Base-by-base conservation (phyloP, 2,329 filamentous ascomycete species). In the Monilinia fructicola region DNA sequence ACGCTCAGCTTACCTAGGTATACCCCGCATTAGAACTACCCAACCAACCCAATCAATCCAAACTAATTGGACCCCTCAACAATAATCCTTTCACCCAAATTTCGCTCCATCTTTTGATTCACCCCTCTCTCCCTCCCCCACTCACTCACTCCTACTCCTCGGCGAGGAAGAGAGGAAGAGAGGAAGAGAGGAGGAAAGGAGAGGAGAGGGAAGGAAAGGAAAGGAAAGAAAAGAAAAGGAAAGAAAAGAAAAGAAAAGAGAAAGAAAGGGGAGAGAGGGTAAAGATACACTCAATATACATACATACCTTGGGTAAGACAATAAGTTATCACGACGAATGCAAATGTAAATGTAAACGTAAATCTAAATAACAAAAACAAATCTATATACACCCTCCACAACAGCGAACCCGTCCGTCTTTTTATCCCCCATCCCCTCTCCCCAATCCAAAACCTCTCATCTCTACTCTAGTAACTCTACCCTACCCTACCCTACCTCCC, bases 11-110 rank as follows among this genome's bases (percentile, higher is more conserved):
- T 21, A n/a, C n/a, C n/a, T n/a, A n/a, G n/a, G n/a, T n/a, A 23
- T 48, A 59, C 56, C 56, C 56, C 56, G 56, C 56, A 48, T 48
- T 21, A n/a, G n/a, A n/a, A n/a, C n/a, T n/a, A 31, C 18, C 21
- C 42, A 46, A 31, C 42, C 26, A 31, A 21, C 18, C 52, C 56
- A 46, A 35, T 35, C 31, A 35, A 35, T 7, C 31, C 9, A 35
- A 35, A 35, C 31, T 35, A 35, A 35, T 7, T 35, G 31, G 31
- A 35, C 31, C 31, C 31, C 31, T 35, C 31, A 35, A 35, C 56
- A 59, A 59, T 42, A 59, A 59, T 48, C 56, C 46, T 40, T 52
- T 7, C 56, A 46, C 12, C 26, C 55, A 40, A 35, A 35, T 35
- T 35, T 35, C 31, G 5, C 31, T 18, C 5, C 18, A 18, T 53